Evolutionary conservation across 768 basidiomycete species (phyloP).

Genomic region (Lanmaoa pseudosensibilis): DNA sequence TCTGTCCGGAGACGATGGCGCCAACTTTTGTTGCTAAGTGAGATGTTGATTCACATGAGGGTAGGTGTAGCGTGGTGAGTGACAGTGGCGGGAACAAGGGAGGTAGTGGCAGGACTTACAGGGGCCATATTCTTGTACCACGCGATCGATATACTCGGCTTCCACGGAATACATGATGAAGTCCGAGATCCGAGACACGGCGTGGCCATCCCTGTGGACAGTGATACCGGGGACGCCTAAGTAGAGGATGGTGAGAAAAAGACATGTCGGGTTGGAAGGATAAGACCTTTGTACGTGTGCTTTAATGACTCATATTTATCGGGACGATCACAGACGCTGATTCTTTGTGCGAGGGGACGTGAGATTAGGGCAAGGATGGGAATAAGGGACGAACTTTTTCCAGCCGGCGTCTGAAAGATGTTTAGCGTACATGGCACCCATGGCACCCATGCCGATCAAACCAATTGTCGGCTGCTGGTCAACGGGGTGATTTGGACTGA

Average conservation of each 20-base stretch:
- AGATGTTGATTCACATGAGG: neutral
- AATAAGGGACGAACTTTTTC: conserved; percentile 56
- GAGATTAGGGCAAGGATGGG: neutral
- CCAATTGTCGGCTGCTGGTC: conserved; percentile 77
- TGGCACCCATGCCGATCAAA: conserved; percentile 95
- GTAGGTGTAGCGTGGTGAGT: neutral
- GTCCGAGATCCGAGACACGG: conserved; percentile 85
- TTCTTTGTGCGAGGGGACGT: conserved; percentile 44
- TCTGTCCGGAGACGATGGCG: conserved; percentile 93
- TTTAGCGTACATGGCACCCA: conserved; percentile 93
- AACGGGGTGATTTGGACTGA: conserved; percentile 36
- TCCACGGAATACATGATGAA: conserved; percentile 96
- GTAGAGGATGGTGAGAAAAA: conserved; percentile 12
- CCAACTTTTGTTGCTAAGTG: conserved; percentile 82
- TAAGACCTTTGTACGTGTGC: conserved; percentile 57
- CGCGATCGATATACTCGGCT: conserved; percentile 78
- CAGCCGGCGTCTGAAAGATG: conserved; percentile 79
- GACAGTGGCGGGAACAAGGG: neutral
- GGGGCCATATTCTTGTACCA: conserved; percentile 90
- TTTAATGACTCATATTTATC: conserved; percentile 66
- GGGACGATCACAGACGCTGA: conserved; percentile 86
- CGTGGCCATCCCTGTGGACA: conserved; percentile 78
- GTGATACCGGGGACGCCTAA: conserved; percentile 60
- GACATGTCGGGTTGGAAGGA: neutral
- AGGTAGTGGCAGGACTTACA: conserved; percentile 50